Conservation (phyloP, 129 eudicot genomes). For the Tagetes patula region DNA sequence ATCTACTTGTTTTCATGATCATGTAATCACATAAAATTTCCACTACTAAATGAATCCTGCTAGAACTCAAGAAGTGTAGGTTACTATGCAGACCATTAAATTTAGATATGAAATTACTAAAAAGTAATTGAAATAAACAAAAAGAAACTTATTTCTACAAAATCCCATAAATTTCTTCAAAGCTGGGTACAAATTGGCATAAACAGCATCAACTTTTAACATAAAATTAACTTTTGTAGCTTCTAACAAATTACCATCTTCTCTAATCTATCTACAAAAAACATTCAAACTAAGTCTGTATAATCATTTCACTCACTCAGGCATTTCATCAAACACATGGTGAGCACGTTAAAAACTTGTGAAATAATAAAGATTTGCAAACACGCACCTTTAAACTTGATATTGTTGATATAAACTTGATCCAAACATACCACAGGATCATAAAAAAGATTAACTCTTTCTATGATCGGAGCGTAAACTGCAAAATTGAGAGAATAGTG, state of each 20-base stretch:
- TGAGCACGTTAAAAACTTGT: slow-evolving; percentile 1
- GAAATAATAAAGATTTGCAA: neutral
- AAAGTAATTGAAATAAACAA: neutral
- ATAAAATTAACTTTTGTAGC: neutral
- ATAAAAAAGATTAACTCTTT: slow-evolving; percentile 2
- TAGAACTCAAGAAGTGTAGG: neutral
- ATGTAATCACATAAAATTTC: slow-evolving; percentile 3
- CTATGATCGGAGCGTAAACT: slow-evolving; percentile 10
- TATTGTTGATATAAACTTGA: slow-evolving; percentile 21
- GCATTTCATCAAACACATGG: slow-evolving; percentile 13
- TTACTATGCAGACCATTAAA: neutral
- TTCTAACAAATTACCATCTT: slow-evolving; percentile 14
- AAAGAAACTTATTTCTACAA: slow-evolving; percentile 4
- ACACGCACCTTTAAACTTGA: slow-evolving; percentile 26
- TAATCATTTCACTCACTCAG: neutral
- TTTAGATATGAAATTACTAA: slow-evolving; percentile 9
- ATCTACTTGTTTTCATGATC: slow-evolving; percentile 18
- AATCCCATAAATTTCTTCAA: neutral
- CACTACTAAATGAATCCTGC: neutral
- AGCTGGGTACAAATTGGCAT: neutral
- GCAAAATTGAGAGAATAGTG: slow-evolving; percentile 20
- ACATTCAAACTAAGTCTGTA: neutral
- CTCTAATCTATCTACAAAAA: slow-evolving; percentile 8
- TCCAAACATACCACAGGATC: slow-evolving; percentile 22
- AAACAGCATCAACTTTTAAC: neutral